These are phyloP conservation scores for Aspergillus cavernicola DNA, from an alignment of 495 filamentous ascomycete genomes.

Conservation along the genomic window DNA sequence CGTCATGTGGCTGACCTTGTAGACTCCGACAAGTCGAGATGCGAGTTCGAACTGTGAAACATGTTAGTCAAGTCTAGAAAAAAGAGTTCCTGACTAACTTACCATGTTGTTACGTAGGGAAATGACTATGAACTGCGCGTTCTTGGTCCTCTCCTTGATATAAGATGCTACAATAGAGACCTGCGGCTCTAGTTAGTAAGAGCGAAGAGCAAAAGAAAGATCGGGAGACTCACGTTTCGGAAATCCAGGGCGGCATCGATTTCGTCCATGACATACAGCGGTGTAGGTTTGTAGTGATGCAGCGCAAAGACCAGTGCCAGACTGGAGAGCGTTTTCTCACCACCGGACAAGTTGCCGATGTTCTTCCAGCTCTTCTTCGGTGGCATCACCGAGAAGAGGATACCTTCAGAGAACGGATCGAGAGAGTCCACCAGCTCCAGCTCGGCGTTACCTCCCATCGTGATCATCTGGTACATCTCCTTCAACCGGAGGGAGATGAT, in stretches of 20 bases:
- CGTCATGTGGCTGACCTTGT: conserved; percentile 99
- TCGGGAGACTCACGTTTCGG: conserved; percentile 69
- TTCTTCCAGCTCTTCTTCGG: conserved; percentile 99
- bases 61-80: conserved; percentile 1
- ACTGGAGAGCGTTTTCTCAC: conserved; percentile 94
- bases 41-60: conserved; percentile 76
- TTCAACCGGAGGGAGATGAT: conserved; percentile 93
- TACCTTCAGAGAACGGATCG: conserved; percentile 95
- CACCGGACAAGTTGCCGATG: conserved; percentile 88
- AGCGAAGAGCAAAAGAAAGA: not conserved
- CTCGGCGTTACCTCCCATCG: conserved; percentile 98
- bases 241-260: conserved; percentile 98
- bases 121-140: conserved; percentile 98
- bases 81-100: conserved; percentile 12
- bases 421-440: conserved; percentile 92
- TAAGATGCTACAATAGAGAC: conserved; percentile 98
- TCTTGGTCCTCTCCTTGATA: conserved; percentile 98
- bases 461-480: conserved; percentile 99
- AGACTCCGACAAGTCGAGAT: conserved; percentile 87
- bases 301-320: conserved; percentile 94
- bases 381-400: conserved; percentile 96
- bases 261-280: conserved; percentile 98
- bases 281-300: conserved; percentile 97
- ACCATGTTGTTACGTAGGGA: conserved; percentile 97
- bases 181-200: conserved; percentile 41